Base-by-base conservation (phyloP, 1,284 basidiomycete genomes). In the Neonothopanus nambi region DNA sequence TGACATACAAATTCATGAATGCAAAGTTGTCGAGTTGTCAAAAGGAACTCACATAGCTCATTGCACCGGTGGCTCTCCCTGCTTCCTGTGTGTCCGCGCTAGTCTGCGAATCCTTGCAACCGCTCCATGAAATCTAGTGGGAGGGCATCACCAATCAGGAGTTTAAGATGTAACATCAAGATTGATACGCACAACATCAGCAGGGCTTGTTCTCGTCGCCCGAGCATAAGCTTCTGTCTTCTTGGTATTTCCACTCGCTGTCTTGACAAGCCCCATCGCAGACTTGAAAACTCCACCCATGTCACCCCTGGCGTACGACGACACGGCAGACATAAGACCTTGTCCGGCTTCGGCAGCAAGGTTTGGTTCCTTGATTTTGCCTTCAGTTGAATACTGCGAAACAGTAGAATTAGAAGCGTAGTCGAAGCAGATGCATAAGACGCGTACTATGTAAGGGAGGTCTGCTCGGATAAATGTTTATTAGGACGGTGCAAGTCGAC, bases 101-200 rank as follows among this genome's bases (percentile, higher is more conserved):
- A 8, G 95, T 98, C 71, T 97, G 94, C 13, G 84, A 82, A 66
- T 98, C 95, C 65, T 93, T 95, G 72, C 95, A 97, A 5, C 94
- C 95, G 62, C 89, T 90, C 83, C 87, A 95, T 12, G 84, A 85
- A 28, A 91, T 87, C 76, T 78, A 38, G 9, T 48, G 24, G 13
- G 13, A 33, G 30, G 4, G 13, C 9, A 8, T 2, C 41, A 7
- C 20, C 28, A 17, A 46, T 8, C 20, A 41, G 55, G 3, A 41
- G 39, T 51, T 18, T 43, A 42, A n/a, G 6, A 37, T 42, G 33
- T 11, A 48, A 46, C 13, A 33, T 33, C 30, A 33, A 13, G 9
- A 33, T 33, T 33, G 24, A 51, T 33, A 6, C n/a, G n/a, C 60
- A 80, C 78, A 12, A 76, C 79, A 63, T 89, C 87, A 12, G 93